Conservation (phyloP, 106 monocot species). For the Dendrobium officinale region DNA sequence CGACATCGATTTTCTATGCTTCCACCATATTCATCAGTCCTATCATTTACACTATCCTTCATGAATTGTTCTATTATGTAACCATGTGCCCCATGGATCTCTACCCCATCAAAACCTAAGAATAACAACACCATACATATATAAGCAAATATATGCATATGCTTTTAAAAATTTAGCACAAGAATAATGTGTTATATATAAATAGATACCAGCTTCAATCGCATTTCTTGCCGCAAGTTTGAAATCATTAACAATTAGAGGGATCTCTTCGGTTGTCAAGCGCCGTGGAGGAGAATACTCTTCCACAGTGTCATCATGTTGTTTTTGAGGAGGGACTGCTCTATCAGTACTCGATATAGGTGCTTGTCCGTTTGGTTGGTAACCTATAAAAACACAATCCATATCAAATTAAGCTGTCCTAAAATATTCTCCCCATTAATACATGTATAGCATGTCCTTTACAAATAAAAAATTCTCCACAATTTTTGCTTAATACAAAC, state of each 20-base stretch:
- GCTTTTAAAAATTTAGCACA: neutral
- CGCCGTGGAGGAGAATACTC: slow-evolving; percentile 31
- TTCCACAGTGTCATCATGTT: slow-evolving; percentile 1
- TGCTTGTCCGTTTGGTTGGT: slow-evolving; percentile 19
- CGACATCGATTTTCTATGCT: slow-evolving; percentile 35
- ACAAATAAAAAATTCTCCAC: too few relatives aligned
- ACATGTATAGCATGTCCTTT: neutral
- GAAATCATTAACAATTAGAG: slow-evolving; percentile 30
- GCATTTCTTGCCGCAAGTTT: slow-evolving; percentile 41
- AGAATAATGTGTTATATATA: neutral
- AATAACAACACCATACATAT: neutral
- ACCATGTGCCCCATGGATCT: slow-evolving; percentile 15
- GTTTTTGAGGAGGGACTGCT: neutral
- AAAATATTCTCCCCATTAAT: neutral
- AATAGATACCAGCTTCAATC: slow-evolving; percentile 31
- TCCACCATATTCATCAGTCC: slow-evolving; percentile 15
- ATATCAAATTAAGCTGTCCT: neutral
- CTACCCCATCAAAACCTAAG: slow-evolving; percentile 21
- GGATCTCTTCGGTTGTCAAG: slow-evolving; percentile 24
- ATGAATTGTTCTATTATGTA: slow-evolving; percentile 20
- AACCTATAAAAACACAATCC: neutral
- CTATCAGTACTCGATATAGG: slow-evolving; percentile 19
- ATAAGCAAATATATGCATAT: too few relatives aligned
- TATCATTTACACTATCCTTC: slow-evolving; percentile 16
- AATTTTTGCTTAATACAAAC: too few relatives aligned